phyloP scores from a whole-genome alignment of 345 rosid species.

The Adansonia digitata region DNA sequence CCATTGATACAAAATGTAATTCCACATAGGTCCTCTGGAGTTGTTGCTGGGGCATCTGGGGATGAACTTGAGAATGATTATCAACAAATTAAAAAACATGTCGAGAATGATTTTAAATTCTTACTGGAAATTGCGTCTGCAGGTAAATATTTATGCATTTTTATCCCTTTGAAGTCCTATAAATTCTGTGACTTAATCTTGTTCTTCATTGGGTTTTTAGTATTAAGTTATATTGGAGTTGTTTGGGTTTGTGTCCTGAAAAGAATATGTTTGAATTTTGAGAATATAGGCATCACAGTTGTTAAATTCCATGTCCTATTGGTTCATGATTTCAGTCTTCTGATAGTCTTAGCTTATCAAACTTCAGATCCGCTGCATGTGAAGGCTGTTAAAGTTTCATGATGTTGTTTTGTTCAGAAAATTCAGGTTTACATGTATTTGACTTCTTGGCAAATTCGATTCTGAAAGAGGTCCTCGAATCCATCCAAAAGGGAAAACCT shows the following conservation, averaged over 20 bases:
- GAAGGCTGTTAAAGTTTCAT: background rate
- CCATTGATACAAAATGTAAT: constrained; percentile 66
- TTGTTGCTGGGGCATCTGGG: constrained; percentile 43
- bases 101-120: constrained; percentile 72
- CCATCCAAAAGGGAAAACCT: constrained; percentile 89
- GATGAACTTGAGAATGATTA: constrained; percentile 85
- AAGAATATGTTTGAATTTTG: background rate
- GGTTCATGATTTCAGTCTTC: background rate
- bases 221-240: background rate
- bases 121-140: constrained; percentile 77
- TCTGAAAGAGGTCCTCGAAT: constrained; percentile 79
- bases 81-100: constrained; percentile 54
- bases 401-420: constrained; percentile 44
- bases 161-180: background rate
- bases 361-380: background rate
- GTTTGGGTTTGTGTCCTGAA: background rate
- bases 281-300: background rate
- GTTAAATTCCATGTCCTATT: background rate
- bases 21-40: constrained; percentile 41
- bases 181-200: background rate
- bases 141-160: constrained; percentile 36
- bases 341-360: background rate
- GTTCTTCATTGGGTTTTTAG: background rate
- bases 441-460: constrained; percentile 94
- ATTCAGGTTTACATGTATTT: constrained; percentile 91